These are phyloP conservation scores for Niveomyces coronatus DNA, from an alignment of 2,329 filamentous ascomycete genomes.

Conservation along the genomic window DNA sequence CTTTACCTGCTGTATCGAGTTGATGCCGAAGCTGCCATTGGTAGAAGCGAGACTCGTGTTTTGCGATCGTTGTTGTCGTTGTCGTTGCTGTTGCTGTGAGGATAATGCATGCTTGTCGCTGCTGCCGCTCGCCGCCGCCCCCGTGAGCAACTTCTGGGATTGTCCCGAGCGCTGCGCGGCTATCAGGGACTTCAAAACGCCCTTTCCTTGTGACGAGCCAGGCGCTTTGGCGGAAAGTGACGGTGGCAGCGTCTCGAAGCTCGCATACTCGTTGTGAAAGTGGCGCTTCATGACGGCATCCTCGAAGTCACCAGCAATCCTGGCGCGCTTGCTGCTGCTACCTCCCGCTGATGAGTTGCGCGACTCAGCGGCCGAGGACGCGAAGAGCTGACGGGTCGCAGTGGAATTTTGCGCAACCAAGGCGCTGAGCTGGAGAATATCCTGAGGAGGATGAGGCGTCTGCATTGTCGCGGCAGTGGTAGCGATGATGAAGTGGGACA, in stretches of 20 bases:
- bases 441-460: conserved; percentile 21
- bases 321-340: conserved; percentile 27
- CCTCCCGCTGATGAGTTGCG: conserved; percentile 7
- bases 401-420: conserved; percentile 26
- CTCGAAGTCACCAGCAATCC: conserved; percentile 24
- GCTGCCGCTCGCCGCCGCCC: too few relatives aligned
- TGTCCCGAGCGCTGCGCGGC: conserved; percentile 21
- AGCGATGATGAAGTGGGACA: conserved; percentile 5
- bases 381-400: conserved; percentile 22
- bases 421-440: conserved; percentile 23
- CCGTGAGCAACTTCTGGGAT: conserved; percentile 30
- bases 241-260: conserved; percentile 66
- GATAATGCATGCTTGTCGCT: too few relatives aligned
- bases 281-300: conserved; percentile 32
- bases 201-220: conserved; percentile 26
- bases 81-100: conserved; percentile 2
- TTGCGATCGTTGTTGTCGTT: too few relatives aligned
- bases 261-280: conserved; percentile 64
- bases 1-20: conserved; percentile 39
- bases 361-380: conserved; percentile 15
- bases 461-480: conserved; percentile 20
- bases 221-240: conserved; percentile 72
- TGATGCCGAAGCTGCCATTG: conserved; percentile 12
- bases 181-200: conserved; percentile 34
- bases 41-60: conserved; percentile 23